Conservation (phyloP, 805 yeast species). For the Monosporozyma aerobia region DNA sequence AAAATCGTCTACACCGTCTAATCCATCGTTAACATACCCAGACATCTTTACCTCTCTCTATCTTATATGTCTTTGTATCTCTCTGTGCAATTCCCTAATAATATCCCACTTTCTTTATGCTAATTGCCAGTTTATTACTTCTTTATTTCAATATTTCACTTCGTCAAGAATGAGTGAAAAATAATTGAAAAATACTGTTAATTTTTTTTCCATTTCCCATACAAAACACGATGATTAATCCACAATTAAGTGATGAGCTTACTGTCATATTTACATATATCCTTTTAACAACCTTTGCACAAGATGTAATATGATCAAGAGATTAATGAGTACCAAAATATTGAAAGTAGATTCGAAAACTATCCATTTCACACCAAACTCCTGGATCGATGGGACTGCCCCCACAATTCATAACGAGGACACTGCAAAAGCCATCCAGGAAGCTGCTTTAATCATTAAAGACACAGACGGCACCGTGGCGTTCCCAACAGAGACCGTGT, state of each 20-base stretch:
- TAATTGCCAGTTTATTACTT: no score
- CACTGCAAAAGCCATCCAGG: conserved; percentile 41
- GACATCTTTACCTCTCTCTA: background rate
- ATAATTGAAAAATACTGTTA: background rate
- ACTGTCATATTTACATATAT: no score
- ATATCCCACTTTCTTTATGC: no score
- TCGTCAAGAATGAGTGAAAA: background rate
- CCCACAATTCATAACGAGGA: conserved; percentile 43
- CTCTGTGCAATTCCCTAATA: background rate
- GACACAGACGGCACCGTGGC: conserved; percentile 60
- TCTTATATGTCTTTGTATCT: background rate
- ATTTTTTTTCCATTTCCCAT: background rate
- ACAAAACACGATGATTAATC: background rate
- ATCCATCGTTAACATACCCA: conserved; percentile 15
- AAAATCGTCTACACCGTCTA: conserved; percentile 25
- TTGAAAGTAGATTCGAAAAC: conserved; percentile 46
- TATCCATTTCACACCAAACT: conserved; percentile 36
- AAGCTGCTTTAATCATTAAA: conserved; percentile 51
- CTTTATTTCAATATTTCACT: background rate
- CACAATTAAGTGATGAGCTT: background rate
- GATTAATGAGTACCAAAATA: conserved; percentile 31
- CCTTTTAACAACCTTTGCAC: no score
- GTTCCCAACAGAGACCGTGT: conserved; percentile 95
- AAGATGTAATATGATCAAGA: background rate
- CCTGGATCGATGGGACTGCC: conserved; percentile 31